A percentile compares a stretch with the other conserved stretches of the same genome.
phyloP scores from a whole-genome alignment of 78 protist species.

The Bodo saltans region DNA sequence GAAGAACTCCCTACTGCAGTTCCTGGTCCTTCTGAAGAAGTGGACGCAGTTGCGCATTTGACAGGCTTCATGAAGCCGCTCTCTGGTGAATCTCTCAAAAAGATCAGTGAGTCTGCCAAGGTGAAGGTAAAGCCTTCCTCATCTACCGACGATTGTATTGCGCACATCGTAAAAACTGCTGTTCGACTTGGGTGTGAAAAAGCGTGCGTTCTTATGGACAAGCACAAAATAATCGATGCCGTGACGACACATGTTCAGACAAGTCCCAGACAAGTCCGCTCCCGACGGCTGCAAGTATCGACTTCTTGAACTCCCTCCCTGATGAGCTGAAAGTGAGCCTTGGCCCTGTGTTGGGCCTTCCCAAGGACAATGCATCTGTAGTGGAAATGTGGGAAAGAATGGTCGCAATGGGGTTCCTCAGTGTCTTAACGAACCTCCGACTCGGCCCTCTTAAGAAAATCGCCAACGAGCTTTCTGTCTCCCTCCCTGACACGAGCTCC shows the following conservation, averaged over 20 bases:
- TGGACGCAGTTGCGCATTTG: neutral
- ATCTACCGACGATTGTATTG: neutral
- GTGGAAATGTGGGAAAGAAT: neutral
- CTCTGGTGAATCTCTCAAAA: neutral
- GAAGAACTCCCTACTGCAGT: neutral
- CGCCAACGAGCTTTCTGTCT: neutral
- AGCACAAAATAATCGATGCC: neutral
- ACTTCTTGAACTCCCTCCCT: neutral
- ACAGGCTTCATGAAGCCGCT: neutral
- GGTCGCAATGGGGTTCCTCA: neutral
- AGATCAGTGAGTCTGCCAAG: neutral
- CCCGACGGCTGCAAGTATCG: neutral
- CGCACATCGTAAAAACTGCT: neutral
- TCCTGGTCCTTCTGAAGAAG: neutral
- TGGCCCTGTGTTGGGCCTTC: neutral
- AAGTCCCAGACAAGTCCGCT: neutral
- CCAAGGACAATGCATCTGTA: neutral
- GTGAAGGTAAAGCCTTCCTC: neutral
- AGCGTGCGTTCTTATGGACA: neutral
- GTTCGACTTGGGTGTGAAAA: neutral
- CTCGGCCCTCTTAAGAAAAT: neutral
- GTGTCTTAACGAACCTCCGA: neutral
- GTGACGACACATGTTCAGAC: neutral
- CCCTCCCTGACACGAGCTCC: neutral
- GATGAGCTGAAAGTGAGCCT: neutral